A percentile compares a stretch with the other conserved stretches of the same genome.
Conservation (phyloP, 2,329 filamentous ascomycete species). For the Xylariales sp. region DNA sequence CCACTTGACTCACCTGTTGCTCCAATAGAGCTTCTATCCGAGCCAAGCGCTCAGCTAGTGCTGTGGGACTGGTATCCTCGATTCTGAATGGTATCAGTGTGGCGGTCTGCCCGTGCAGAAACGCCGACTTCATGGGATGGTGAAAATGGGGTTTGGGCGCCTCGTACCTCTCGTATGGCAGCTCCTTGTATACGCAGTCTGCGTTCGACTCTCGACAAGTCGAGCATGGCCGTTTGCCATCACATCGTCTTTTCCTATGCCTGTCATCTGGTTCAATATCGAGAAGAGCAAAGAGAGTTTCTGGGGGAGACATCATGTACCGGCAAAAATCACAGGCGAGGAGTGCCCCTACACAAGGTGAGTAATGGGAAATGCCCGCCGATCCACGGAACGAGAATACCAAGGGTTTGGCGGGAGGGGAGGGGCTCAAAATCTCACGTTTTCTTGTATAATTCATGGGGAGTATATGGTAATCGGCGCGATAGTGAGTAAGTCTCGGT, state of each 20-base stretch:
- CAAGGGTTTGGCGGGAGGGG: background rate
- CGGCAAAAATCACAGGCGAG: constrained; percentile 36
- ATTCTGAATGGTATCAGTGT: constrained; percentile 18
- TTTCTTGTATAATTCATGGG: constrained; percentile 7
- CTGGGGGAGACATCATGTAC: constrained; percentile 10
- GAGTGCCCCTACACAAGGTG: constrained; percentile 32
- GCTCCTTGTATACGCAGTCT: constrained; percentile 34
- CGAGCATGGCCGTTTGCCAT: constrained; percentile 32
- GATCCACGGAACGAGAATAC: background rate
- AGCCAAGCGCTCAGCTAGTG: constrained; percentile 30
- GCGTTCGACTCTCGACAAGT: constrained; percentile 33
- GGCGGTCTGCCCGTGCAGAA: too few relatives aligned
- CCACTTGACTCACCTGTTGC: too few relatives aligned
- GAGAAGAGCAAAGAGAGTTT: too few relatives aligned
- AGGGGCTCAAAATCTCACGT: background rate
- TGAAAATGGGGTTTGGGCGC: background rate
- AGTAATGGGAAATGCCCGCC: too few relatives aligned
- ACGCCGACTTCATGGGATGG: background rate
- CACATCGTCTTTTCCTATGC: constrained; percentile 32
- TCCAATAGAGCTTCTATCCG: constrained; percentile 31
- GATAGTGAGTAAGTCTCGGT: too few relatives aligned
- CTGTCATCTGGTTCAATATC: constrained; percentile 15
- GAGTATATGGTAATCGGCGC: too few relatives aligned
- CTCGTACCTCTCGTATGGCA: constrained; percentile 27
- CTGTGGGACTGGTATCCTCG: constrained; percentile 27